These are phyloP conservation scores for Neolentinus lepideus DNA, from an alignment of 1,284 basidiomycete species.

Conservation along the genomic window DNA sequence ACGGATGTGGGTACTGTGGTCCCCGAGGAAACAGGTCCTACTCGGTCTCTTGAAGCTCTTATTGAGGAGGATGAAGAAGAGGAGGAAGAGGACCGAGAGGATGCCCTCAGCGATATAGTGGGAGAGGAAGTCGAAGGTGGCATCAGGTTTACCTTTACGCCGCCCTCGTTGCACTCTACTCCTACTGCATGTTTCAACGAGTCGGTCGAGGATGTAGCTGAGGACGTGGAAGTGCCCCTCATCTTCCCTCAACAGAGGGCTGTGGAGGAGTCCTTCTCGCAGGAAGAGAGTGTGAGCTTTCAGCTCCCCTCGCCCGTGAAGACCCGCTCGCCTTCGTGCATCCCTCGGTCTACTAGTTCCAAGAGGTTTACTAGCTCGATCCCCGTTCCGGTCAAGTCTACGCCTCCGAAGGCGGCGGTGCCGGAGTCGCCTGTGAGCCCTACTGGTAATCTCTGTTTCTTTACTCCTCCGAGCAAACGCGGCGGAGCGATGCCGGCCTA, in stretches of 20 bases:
- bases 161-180: conserved; percentile 24
- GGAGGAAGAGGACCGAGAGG: conserved; percentile 29
- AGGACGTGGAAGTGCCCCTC: not conserved
- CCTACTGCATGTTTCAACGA: not conserved
- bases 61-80: conserved; percentile 37
- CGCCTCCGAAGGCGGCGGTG: not conserved
- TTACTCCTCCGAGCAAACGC: not conserved
- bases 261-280: not conserved
- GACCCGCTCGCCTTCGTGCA: not conserved
- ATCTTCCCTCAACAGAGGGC: not conserved
- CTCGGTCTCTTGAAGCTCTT: conserved; percentile 28
- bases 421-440: not conserved
- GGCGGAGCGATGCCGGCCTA: not conserved
- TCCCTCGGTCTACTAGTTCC: not conserved
- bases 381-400: not conserved
- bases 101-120: conserved; percentile 34
- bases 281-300: not conserved
- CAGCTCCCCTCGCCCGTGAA: not conserved
- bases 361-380: not conserved
- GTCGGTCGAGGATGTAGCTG: not conserved
- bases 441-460: not conserved
- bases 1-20: conserved; percentile 44
- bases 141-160: conserved; percentile 63
- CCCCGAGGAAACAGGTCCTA: conserved; percentile 11
- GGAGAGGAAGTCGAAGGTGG: conserved; percentile 50